Evolutionary conservation across 1,139 yeast genomes (phyloP).

Genomic region (Scheffersomyces titani): DNA sequence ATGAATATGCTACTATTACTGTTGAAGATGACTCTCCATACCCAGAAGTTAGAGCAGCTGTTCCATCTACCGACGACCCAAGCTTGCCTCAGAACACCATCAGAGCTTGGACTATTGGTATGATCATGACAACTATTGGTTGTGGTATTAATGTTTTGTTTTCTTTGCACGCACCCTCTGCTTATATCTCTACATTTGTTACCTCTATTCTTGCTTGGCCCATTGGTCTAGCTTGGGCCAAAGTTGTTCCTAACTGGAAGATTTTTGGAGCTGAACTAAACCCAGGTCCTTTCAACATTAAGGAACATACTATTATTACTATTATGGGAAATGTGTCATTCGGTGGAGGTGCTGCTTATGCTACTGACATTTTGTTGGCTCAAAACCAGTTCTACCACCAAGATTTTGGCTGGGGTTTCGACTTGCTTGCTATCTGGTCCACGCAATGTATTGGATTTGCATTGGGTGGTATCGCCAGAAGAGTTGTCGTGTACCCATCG

Average conservation of each 20-base stretch:
- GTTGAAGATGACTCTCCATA: conserved; percentile 62
- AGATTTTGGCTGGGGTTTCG: conserved; percentile 52
- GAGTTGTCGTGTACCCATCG: conserved; percentile 61
- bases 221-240: conserved; percentile 54
- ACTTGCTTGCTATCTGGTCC: conserved; percentile 51
- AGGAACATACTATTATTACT: conserved; percentile 66
- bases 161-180: conserved; percentile 58
- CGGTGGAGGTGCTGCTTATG: conserved; percentile 62
- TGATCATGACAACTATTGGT: conserved; percentile 58
- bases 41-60: conserved; percentile 72
- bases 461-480: conserved; percentile 59
- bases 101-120: conserved; percentile 58
- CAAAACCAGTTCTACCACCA: conserved; percentile 52
- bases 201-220: conserved; percentile 67
- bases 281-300: conserved; percentile 65
- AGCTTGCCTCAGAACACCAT: conserved; percentile 58
- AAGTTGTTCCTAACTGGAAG: conserved; percentile 46
- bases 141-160: conserved; percentile 62
- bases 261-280: conserved; percentile 49
- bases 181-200: conserved; percentile 54
- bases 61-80: conserved; percentile 61
- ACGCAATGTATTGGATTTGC: conserved; percentile 68
- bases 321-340: conserved; percentile 62
- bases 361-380: conserved; percentile 59
- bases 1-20: conserved; percentile 44